Evolutionary conservation across 2,329 filamentous ascomycete species (phyloP).

Genomic region (Drechslerella coelobrocha): DNA sequence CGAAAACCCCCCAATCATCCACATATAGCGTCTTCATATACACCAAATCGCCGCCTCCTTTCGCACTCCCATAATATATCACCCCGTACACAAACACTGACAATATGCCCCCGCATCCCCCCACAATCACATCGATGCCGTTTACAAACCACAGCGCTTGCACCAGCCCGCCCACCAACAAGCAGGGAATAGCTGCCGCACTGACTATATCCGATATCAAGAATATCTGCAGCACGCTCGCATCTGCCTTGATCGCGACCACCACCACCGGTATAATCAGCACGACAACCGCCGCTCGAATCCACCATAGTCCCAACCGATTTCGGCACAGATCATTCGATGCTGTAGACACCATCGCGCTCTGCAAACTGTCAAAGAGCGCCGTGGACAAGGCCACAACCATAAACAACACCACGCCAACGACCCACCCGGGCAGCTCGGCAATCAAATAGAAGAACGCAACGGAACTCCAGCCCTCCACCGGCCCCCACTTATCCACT

Average conservation of each 20-base stretch:
- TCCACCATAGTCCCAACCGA: constrained; percentile 75
- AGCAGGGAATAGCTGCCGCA: constrained; percentile 75
- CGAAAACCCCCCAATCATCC: constrained; percentile 81
- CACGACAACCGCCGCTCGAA: constrained; percentile 72
- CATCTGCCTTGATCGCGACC: constrained; percentile 72
- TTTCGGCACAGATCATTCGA: constrained; percentile 87
- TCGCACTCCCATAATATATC: constrained; percentile 75
- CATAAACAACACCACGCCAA: constrained; percentile 82
- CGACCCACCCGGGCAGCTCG: constrained; percentile 77
- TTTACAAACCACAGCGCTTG: constrained; percentile 72
- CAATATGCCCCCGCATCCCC: constrained; percentile 77
- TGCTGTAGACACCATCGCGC: constrained; percentile 82
- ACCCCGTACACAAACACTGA: constrained; percentile 82
- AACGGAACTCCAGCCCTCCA: constrained; percentile 69
- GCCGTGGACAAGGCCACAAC: constrained; percentile 76
- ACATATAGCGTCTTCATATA: constrained; percentile 75
- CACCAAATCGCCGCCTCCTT: constrained; percentile 71
- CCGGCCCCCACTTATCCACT: constrained; percentile 61
- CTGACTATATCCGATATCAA: constrained; percentile 81
- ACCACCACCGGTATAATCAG: constrained; percentile 77
- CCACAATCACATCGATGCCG: constrained; percentile 80
- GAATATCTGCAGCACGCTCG: constrained; percentile 80
- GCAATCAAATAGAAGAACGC: constrained; percentile 78
- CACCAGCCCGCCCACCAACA: constrained; percentile 74
- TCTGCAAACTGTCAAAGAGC: constrained; percentile 80